Evolutionary conservation across 1,139 yeast species (phyloP), one percentile per base, ranked within the genome.

Genomic region (Sugiyamaella pinicola): DNA sequence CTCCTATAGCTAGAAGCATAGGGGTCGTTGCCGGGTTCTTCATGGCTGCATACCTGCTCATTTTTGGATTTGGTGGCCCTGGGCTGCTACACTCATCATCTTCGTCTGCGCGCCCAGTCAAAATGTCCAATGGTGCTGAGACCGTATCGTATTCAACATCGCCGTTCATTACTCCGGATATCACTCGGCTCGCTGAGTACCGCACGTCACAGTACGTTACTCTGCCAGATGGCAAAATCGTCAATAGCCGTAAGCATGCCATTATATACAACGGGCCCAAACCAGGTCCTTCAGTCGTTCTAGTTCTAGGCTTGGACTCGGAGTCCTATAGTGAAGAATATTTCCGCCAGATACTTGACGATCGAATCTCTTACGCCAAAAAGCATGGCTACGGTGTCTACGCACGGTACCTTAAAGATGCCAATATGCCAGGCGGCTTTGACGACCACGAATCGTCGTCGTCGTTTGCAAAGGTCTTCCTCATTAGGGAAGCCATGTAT

Each of bases 401-500:
- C 63, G 81, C 85, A 15, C 79, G 96, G 55, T 90, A 95, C 88
- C 67, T 78, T 38, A 93, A 87, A 69, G 96, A 90, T 67, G 55
- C 52, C 37, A 52, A 29, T 53, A 61, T 58, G 33, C 62, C 57
- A 33, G 56, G 62, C 21, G 55, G 55, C 34, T 47, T 54, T 49
- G 59, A 60, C 48, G 59, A 62, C 17, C 61, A 56, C n/a, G 53
- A 53, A 13, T 60, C 59, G 17, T 58, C 63, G 6, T 50, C 61
- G 6, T 65, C 65, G 58, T 86, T 91, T 88, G 78, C 83, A 31
- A 80, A 84, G 59, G 65, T 83, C 40, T 76, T 76, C 56, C 69
- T 84, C 46, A 67, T 87, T 66, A 78, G 95, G 58, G 95, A 91
- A 47, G 96, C 97, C 13, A 84, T 89, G 86, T 82, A 80, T 69